Base-by-base conservation (phyloP, 2,329 filamentous ascomycete species). In the Venturia nashicola region DNA sequence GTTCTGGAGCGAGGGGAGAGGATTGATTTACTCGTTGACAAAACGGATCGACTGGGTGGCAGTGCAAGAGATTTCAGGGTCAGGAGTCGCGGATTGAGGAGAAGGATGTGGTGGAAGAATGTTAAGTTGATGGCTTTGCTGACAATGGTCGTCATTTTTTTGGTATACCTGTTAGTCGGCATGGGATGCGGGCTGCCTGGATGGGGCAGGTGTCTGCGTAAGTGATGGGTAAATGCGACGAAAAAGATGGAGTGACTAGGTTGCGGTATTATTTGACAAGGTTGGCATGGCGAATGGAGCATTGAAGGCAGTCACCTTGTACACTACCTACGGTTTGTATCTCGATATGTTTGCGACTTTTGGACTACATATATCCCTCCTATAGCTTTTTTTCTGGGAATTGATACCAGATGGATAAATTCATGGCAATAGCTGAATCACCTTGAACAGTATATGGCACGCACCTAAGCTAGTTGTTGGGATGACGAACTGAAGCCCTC, bases 41-140 rank as follows among this genome's bases (percentile, higher is more conserved):
- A 99, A 85, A 99, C 95, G 60, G 93, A 97, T 73, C 82, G 91
- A 54, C 76, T 99, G 46, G 94, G 93, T 16, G 90, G 90, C 36
- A 94, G 86, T 74, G 91, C 94, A 62, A 82, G 87, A 70, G 94
- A 99, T 73, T 99, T 99, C 73, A 81, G 94, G 62, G 87, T 97
- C 20, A 82, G 93, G 69, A 95, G 89, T 74, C 81, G 91, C 34
- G 91, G 91, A 0, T 76, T 99, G 70, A 89, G 94, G 78, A 83
- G 95, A 72, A 84, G 88, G 76, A 97, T 99, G 94, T 99, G 94
- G 94, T 97, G 93, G 93, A 97, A 97, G 86, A 97, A 99, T 75
- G 83, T 96, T 57, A 95, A 95, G 79, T 77, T 99, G 69, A 96
- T 97, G 91, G 87, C 84, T 7, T 75, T 99, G 69, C 72, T 92